Evolutionary conservation across 768 basidiomycete genomes (phyloP).

Genomic region (Cyclocybe aegerita): DNA sequence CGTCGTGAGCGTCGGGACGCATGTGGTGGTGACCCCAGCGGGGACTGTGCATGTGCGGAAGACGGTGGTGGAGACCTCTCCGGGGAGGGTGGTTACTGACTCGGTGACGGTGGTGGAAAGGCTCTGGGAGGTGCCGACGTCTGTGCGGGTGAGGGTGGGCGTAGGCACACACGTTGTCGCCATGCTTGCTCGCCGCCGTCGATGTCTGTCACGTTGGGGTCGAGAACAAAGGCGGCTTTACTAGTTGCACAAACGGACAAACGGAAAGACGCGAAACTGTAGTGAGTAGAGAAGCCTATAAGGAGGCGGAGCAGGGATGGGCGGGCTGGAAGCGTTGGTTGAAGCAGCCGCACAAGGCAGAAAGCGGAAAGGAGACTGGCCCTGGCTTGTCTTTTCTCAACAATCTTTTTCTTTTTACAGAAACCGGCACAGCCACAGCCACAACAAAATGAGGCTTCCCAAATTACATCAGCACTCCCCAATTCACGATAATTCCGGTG

Average conservation of each 20-base stretch:
- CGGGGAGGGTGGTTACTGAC: slow-evolving; percentile 17
- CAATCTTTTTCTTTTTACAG: too few relatives aligned
- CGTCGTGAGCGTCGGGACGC: slow-evolving; percentile 13
- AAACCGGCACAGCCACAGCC: too few relatives aligned
- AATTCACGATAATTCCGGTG: too few relatives aligned
- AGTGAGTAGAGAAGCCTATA: background rate
- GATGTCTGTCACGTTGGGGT: background rate
- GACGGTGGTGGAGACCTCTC: slow-evolving; percentile 11
- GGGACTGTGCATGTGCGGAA: slow-evolving; percentile 14
- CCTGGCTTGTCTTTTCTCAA: background rate
- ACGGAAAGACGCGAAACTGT: too few relatives aligned
- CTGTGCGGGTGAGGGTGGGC: slow-evolving; percentile 21
- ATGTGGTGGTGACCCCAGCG: slow-evolving; percentile 9
- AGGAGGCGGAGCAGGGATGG: slow-evolving; percentile 17
- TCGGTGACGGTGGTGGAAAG: slow-evolving; percentile 14
- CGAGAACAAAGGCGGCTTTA: background rate
- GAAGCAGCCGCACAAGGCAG: slow-evolving; percentile 12
- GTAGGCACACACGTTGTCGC: slow-evolving; percentile 15
- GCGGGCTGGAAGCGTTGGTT: slow-evolving; percentile 8
- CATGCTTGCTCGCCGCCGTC: slow-evolving; percentile 8
- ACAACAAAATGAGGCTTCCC: too few relatives aligned
- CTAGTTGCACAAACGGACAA: too few relatives aligned
- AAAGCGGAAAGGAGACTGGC: slow-evolving; percentile 14
- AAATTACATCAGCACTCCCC: too few relatives aligned
- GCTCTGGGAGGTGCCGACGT: slow-evolving; percentile 18